phyloP scores from a whole-genome alignment of 2,329 filamentous ascomycete genomes.

The Aspergillus brasiliensis region DNA sequence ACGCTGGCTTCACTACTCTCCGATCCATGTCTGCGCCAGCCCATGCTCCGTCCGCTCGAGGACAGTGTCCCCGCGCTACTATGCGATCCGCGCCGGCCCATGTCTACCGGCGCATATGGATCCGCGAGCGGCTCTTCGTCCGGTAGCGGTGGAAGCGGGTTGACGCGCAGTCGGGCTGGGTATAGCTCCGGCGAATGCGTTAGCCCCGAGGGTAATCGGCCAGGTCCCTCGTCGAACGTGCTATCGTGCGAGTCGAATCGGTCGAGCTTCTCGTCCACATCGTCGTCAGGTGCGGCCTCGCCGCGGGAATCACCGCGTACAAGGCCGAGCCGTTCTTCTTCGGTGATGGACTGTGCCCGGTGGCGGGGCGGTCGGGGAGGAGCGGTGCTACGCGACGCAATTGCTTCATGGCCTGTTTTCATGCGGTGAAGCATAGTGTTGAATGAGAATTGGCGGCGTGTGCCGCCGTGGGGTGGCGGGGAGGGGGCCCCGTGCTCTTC shows the following conservation, averaged over 20 bases:
- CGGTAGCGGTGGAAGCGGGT: conserved; percentile 37
- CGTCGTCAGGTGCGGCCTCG: conserved; percentile 51
- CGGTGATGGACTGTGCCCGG: conserved; percentile 59
- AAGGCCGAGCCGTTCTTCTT: conserved; percentile 80
- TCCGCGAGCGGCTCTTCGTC: conserved; percentile 27
- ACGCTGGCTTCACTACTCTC: conserved; percentile 4
- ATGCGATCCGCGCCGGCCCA: conserved; percentile 20
- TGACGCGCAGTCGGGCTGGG: conserved; percentile 28
- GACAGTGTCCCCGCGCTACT: conserved; percentile 28
- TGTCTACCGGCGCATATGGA: conserved; percentile 5
- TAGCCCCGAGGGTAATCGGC: not conserved
- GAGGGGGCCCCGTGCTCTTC: conserved; percentile 29
- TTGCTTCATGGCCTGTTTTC: conserved; percentile 26
- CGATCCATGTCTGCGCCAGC: conserved; percentile 31
- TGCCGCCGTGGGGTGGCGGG: conserved; percentile 52
- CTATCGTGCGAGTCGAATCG: conserved; percentile 24
- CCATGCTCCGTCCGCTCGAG: conserved; percentile 22
- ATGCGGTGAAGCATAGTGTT: conserved; percentile 73
- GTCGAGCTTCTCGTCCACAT: conserved; percentile 32
- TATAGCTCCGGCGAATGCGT: conserved; percentile 7
- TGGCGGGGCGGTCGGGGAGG: conserved; percentile 45
- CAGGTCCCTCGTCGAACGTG: conserved; percentile 11
- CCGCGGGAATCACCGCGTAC: conserved; percentile 78
- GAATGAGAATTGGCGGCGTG: conserved; percentile 86
- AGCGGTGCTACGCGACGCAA: conserved; percentile 36